These are phyloP conservation scores for Stentor coeruleus DNA, from an alignment of 73 alveolate genomes.

Conservation along the genomic window DNA sequence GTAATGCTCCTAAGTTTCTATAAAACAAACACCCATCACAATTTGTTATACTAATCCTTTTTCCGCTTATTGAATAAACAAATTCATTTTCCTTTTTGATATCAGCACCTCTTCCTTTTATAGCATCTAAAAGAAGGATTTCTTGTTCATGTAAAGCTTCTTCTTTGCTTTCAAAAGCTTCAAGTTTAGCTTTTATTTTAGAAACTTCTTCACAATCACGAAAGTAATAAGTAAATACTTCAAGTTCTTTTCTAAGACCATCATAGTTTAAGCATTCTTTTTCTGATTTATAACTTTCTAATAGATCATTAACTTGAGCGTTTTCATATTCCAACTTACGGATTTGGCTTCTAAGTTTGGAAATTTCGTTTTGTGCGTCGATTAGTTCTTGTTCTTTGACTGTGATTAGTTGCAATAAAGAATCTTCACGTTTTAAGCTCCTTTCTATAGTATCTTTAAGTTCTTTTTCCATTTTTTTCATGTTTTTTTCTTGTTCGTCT, in stretches of 20 bases:
- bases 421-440: neutral
- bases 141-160: neutral
- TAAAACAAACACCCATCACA: neutral
- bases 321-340: neutral
- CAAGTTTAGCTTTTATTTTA: neutral
- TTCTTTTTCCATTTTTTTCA: neutral
- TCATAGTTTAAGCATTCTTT: neutral
- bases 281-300: neutral
- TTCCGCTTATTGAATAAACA: neutral
- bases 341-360: neutral
- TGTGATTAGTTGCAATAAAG: neutral
- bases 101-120: neutral
- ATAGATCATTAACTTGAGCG: neutral
- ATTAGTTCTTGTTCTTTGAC: neutral
- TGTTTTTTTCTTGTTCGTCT: neutral
- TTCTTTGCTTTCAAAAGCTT: neutral
- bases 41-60: no score
- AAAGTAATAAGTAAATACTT: neutral
- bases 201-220: neutral
- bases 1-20: neutral
- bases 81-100: neutral
- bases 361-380: neutral
- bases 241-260: constrained; percentile 4
- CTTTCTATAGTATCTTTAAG: neutral
- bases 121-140: no score